Evolutionary conservation across 768 basidiomycete genomes (phyloP), one percentile per base, ranked within the genome.

Genomic region (Auriculariales sp.): DNA sequence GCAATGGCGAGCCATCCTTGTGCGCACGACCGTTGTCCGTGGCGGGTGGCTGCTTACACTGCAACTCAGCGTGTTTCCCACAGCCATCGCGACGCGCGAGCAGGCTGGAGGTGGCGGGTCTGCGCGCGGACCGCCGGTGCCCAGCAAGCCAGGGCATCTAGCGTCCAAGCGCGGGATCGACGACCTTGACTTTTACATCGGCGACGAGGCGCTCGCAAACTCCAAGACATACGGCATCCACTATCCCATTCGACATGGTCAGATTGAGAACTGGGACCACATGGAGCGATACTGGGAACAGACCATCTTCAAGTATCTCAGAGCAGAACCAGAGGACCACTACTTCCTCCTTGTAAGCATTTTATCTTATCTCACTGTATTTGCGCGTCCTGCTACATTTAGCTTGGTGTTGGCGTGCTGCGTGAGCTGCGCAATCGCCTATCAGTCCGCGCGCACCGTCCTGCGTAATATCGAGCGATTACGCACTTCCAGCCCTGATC

Each of bases 231-330:
- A 98, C 66, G 81, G 85, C 22, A 77, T 99, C 3, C 84, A 91
- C 65, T 98, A 97, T 65, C 95, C 95, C 12, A 97, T 98, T 61
- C 77, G 88, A 49, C 95, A 98, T 61, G 94, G 94, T 24, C 83
- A 88, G 83, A 94, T 95, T 60, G 93, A 95, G 54, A 95, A 95
- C 59, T 93, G 90, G 90, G 90, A 93, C 64, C 81, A 95, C 57
- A 98, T 98, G 93, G 94, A 98, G 64, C 74, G 93, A 27, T 97
- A 92, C 68, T 99, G 95, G 95, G 92, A 95, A 65, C 94, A 99
- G 72, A 89, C 85, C 56, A 98, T 98, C 75, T 99, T 98, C 81
- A 98, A 99, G 68, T 98, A 98, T 70, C 74, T 99, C 53, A 76
- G 94, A 50, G 93, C 93, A 6, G 95, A 99, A 66, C 95, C 95